These are phyloP conservation scores for Pyrenula aspistea DNA, from an alignment of 495 filamentous ascomycete genomes.

Conservation along the genomic window DNA sequence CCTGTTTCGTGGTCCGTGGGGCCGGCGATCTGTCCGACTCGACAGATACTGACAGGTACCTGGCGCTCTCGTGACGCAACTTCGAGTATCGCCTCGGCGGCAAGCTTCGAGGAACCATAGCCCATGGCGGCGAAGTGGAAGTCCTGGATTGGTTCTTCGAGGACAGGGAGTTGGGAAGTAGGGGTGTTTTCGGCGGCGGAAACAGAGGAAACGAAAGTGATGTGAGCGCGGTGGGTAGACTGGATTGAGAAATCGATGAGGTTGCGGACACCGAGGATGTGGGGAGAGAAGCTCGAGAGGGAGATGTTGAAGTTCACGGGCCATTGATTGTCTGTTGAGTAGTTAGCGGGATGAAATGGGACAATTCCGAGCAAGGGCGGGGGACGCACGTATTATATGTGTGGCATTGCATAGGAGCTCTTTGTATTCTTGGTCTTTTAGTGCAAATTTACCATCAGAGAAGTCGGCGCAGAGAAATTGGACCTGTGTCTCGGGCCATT, in stretches of 20 bases:
- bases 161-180: slow-evolving; percentile 19
- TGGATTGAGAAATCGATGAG: slow-evolving; percentile 37
- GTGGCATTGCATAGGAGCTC: slow-evolving; percentile 24
- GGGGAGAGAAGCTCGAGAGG: slow-evolving; percentile 40
- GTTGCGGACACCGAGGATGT: slow-evolving; percentile 38
- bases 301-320: slow-evolving; percentile 49
- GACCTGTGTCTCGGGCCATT: slow-evolving; percentile 4
- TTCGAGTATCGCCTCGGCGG: slow-evolving; percentile 37
- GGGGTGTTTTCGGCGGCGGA: slow-evolving; percentile 24
- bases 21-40: slow-evolving; percentile 48
- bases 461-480: slow-evolving; percentile 39
- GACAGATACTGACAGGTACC: slow-evolving; percentile 32
- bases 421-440: slow-evolving; percentile 22
- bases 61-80: slow-evolving; percentile 19
- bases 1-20: slow-evolving; percentile 16
- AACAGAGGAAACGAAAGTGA: slow-evolving; percentile 45
- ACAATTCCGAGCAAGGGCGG: too few relatives aligned
- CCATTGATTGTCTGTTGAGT: slow-evolving; percentile 58
- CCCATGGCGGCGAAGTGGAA: slow-evolving; percentile 24
- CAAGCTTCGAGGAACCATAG: slow-evolving; percentile 45
- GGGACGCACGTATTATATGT: slow-evolving; percentile 44
- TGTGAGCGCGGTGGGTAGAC: slow-evolving; percentile 28
- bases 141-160: slow-evolving; percentile 32
- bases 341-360: too few relatives aligned
- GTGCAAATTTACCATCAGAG: slow-evolving; percentile 29